Conservation (phyloP, 768 basidiomycete genomes). For the Pleurotus cornucopiae region DNA sequence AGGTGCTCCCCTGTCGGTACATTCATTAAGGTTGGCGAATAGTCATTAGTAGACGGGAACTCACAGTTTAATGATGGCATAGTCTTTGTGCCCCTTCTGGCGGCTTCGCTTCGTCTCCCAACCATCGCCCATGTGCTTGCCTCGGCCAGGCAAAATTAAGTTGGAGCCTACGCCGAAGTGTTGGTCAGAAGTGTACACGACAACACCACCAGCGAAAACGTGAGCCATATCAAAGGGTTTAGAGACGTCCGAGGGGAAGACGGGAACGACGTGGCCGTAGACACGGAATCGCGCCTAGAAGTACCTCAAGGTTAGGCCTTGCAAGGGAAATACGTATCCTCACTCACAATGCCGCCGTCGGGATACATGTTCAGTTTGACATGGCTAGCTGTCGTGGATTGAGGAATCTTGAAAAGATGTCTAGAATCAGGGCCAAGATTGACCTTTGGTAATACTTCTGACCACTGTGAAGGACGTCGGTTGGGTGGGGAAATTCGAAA, state of each 20-base stretch:
- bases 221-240: conserved; percentile 80
- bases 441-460: conserved; percentile 69
- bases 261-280: conserved; percentile 74
- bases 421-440: conserved; percentile 79
- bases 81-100: conserved; percentile 78
- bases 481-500: background rate
- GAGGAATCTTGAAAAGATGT: conserved; percentile 78
- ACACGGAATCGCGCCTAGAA: conserved; percentile 85
- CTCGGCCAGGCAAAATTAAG: conserved; percentile 82
- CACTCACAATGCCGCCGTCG: conserved; percentile 90
- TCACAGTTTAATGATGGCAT: conserved; percentile 86
- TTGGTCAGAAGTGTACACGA: conserved; percentile 85
- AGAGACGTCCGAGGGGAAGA: conserved; percentile 45
- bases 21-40: conserved; percentile 6
- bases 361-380: conserved; percentile 95
- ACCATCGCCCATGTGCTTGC: conserved; percentile 94
- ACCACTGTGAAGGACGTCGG: conserved; percentile 55
- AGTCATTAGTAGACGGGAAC: conserved; percentile 20
- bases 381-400: conserved; percentile 55
- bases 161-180: conserved; percentile 94
- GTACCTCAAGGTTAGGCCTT: background rate
- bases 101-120: conserved; percentile 97
- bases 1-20: conserved; percentile 54
- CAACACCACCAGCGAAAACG: conserved; percentile 84
- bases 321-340: background rate